Conservation (phyloP, 2,329 filamentous ascomycete genomes). For the Pseudogymnoascus verrucosus region DNA sequence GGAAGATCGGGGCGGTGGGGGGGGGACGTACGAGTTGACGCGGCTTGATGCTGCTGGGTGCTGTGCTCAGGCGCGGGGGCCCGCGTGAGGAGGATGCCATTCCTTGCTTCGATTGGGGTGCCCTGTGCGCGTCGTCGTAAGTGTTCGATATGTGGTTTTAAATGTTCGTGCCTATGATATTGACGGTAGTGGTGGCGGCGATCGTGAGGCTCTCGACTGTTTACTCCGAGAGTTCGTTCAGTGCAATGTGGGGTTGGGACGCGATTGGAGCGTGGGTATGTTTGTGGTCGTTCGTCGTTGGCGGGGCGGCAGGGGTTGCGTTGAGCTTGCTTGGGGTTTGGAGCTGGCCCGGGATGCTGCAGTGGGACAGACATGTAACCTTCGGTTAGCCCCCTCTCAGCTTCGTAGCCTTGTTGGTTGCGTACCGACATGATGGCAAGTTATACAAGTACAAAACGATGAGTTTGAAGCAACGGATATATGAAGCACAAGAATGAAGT, state of each 20-base stretch:
- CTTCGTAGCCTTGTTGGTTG: background rate
- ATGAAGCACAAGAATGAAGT: background rate
- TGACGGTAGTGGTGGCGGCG: background rate
- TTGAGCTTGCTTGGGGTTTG: background rate
- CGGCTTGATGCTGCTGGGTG: conserved; percentile 40
- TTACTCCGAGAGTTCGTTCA: background rate
- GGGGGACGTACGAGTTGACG: conserved; percentile 38
- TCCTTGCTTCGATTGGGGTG: background rate
- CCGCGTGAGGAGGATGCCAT: conserved; percentile 5
- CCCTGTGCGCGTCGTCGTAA: background rate
- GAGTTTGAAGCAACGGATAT: background rate
- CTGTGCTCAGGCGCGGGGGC: conserved; percentile 26
- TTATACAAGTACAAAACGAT: background rate
- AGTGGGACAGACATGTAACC: background rate
- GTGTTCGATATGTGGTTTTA: no score
- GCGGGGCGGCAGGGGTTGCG: background rate
- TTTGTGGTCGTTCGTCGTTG: background rate
- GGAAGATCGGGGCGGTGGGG: no score
- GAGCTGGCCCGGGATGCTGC: background rate
- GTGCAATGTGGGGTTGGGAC: background rate
- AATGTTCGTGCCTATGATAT: background rate
- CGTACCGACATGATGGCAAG: background rate
- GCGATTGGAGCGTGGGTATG: conserved; percentile 1
- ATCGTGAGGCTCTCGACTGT: background rate
- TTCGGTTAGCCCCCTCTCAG: background rate